Evolutionary conservation across 2,329 filamentous ascomycete genomes (phyloP).

Genomic region (Epichloe sylvatica): DNA sequence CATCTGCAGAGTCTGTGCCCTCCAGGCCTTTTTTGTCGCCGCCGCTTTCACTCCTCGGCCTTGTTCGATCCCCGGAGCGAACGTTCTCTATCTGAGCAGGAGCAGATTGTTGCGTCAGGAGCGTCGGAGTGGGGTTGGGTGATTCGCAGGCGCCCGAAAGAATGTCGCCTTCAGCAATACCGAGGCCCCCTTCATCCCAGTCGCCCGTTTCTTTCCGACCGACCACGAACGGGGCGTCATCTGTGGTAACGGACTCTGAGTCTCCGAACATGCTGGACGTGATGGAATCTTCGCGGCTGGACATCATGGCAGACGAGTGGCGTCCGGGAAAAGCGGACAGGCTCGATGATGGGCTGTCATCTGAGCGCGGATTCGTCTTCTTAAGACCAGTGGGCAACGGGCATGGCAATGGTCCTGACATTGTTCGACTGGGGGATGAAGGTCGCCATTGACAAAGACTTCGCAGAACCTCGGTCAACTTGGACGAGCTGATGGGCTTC

Average conservation of each 20-base stretch:
- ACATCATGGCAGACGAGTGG: constrained; percentile 64
- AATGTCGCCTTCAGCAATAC: constrained; percentile 54
- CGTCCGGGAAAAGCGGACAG: constrained; percentile 57
- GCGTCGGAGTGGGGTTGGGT: constrained; percentile 34
- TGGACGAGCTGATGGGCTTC: constrained; percentile 87
- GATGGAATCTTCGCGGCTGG: constrained; percentile 78
- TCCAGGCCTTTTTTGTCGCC: constrained; percentile 61
- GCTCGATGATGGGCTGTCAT: constrained; percentile 73
- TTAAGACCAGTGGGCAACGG: constrained; percentile 51
- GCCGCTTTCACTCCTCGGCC: constrained; percentile 58
- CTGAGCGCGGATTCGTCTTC: constrained; percentile 47
- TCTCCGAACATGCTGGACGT: constrained; percentile 81
- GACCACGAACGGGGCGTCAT: constrained; percentile 65
- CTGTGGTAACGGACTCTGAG: constrained; percentile 60
- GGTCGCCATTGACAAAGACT: constrained; percentile 89
- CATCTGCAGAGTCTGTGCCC: constrained; percentile 74
- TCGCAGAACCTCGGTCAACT: constrained; percentile 76
- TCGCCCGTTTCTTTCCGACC: constrained; percentile 61
- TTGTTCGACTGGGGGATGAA: constrained; percentile 36
- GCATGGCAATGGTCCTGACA: constrained; percentile 36
- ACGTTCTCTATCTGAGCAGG: constrained; percentile 45
- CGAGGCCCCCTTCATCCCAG: constrained; percentile 66
- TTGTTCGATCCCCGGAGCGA: constrained; percentile 59
- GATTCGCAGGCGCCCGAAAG: constrained; percentile 19
- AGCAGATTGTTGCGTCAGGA: constrained; percentile 49